phyloP scores from a whole-genome alignment of 768 basidiomycete genomes.

The Calocybe gangraenosa region DNA sequence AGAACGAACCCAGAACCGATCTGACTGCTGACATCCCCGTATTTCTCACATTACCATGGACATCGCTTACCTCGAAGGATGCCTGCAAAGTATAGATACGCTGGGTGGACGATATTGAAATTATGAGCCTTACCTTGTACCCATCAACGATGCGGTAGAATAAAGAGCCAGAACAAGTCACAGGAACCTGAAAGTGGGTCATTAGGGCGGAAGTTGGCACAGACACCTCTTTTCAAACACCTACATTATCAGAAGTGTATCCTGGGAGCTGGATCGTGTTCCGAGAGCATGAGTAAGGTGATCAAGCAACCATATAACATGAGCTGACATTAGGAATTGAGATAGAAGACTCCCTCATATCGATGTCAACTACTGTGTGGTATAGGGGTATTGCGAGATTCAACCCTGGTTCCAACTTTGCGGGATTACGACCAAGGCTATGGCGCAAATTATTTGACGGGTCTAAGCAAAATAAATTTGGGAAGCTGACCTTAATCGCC shows the following conservation, averaged over 20 bases:
- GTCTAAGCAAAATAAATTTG: neutral
- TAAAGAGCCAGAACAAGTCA: constrained; percentile 47
- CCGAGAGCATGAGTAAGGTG: neutral
- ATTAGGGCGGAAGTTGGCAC: neutral
- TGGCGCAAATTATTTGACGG: neutral
- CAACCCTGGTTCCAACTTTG: constrained; percentile 40
- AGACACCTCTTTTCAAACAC: neutral
- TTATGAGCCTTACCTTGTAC: constrained; percentile 33
- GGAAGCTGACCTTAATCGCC: constrained; percentile 37
- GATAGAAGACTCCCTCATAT: constrained; percentile 45
- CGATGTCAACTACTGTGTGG: constrained; percentile 41
- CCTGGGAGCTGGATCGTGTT: constrained; percentile 23
- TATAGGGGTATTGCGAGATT: constrained; percentile 41
- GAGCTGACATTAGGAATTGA: constrained; percentile 36
- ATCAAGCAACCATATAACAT: neutral
- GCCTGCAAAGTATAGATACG: constrained; percentile 23
- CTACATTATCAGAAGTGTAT: constrained; percentile 29
- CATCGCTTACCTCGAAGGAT: constrained; percentile 47
- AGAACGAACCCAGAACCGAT: constrained; percentile 48
- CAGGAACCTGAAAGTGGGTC: constrained; percentile 36
- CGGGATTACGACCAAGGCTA: constrained; percentile 43
- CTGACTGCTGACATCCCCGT: constrained; percentile 53
- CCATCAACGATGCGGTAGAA: constrained; percentile 50
- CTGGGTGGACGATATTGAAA: neutral
- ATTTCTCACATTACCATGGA: constrained; percentile 44